phyloP scores from a whole-genome alignment of 2,329 filamentous ascomycete species.

The Pseudogymnoascus sp. region DNA sequence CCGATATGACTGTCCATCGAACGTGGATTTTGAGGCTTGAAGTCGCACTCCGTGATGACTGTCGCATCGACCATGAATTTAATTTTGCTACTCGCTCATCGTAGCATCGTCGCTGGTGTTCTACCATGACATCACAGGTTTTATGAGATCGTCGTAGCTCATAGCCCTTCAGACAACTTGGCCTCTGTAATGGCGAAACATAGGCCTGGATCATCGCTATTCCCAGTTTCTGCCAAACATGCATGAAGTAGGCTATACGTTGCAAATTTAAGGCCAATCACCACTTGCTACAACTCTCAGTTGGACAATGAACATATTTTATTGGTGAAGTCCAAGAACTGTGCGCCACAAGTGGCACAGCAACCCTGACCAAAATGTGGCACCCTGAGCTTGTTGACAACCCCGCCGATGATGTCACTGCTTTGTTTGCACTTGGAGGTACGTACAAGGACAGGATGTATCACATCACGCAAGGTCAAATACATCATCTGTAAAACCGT shows the following conservation, averaged over 20 bases:
- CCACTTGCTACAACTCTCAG: neutral
- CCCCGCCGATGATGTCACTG: slow-evolving; percentile 1
- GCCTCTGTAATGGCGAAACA: neutral
- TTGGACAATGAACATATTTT: neutral
- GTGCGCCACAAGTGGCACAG: slow-evolving; percentile 4
- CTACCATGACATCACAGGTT: slow-evolving; percentile 3
- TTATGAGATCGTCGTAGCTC: neutral
- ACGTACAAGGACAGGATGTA: neutral
- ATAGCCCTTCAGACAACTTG: neutral
- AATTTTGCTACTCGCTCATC: neutral
- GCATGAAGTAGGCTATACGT: neutral
- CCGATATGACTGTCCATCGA: no score
- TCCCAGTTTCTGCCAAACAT: slow-evolving; percentile 6
- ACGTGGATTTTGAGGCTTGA: neutral
- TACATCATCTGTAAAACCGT: slow-evolving; percentile 2
- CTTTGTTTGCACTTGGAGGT: neutral
- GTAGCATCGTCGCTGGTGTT: neutral
- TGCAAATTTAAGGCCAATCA: neutral
- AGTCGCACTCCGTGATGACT: neutral
- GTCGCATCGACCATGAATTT: neutral
- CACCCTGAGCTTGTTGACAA: slow-evolving; percentile 3
- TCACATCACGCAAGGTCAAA: slow-evolving; percentile 5
- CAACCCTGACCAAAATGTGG: neutral
- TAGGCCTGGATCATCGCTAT: neutral
- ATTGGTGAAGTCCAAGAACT: neutral